Evolutionary conservation across 108 stramenopile genomes (phyloP), one percentile per base, ranked within the genome.

Genomic region (Phaeodactylum tricornutum): DNA sequence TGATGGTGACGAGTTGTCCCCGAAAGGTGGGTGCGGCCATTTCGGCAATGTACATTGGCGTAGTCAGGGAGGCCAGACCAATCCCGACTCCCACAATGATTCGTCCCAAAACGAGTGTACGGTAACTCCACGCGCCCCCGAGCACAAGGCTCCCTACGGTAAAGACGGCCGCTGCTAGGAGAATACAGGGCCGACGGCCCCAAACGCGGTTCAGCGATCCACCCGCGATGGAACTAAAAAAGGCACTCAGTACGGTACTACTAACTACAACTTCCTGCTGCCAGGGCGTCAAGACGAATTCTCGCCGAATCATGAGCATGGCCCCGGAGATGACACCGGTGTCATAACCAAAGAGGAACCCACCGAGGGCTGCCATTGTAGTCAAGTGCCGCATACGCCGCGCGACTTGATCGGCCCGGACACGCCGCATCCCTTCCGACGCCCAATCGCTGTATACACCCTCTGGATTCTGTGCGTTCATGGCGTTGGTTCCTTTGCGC

Each of bases 41-140:
- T 65, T 93, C 92, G 20, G 85, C 79, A 47, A 93, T 82, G 55
- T 90, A 90, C 2, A 93, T 43, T 8, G 92, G 92, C 9, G 79
- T 72, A 7, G 83, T 82, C 19, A 87, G 40, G 43, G 63, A 68
- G 20, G 85, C 75, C 28, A 87, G 33, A 0, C 92, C 92, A 29
- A 93, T 83, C 1, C 77, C 91, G 12, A 87, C 6, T 2, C 91
- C 87, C 16, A 89, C 49, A 14, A 87, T 48, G 7, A 79, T 48
- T 19, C 91, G 57, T 4, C 87, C 91, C 0, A 67, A 1, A 3
- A 88, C 62, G 34, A 93, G 28, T 0, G 28, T 50, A 0, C 26
- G 1, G 59, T 75, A 85, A 29, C 47, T 29, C 47, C 41, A 48
- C 0, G 67, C 60, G 14, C 49, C 16, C 8, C 46, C 55, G 23